Percentiles rank a stretch among this genome's conserved stretches.
Evolutionary conservation across 73 alveolate genomes (phyloP).

Genomic region (Tetrahymena borealis): DNA sequence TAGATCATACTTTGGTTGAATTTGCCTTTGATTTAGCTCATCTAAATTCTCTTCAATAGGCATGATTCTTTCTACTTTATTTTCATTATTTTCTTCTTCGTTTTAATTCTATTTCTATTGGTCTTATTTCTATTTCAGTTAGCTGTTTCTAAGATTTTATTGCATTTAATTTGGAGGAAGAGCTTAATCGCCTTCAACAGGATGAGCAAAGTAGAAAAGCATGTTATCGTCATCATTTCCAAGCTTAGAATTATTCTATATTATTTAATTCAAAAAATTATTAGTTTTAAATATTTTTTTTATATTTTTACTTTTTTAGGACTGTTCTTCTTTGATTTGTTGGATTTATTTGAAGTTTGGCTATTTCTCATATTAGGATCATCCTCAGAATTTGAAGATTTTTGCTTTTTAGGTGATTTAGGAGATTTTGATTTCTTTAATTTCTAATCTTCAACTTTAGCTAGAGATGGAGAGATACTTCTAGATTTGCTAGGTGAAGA

Average conservation of each 20-base stretch:
- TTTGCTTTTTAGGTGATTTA: neutral
- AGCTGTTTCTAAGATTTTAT: neutral
- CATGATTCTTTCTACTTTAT: neutral
- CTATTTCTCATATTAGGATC: neutral
- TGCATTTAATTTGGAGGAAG: neutral
- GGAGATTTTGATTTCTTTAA: neutral
- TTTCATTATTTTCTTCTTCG: neutral
- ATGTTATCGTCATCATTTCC: neutral
- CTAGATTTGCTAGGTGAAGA: neutral
- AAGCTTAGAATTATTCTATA: neutral
- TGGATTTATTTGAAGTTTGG: neutral
- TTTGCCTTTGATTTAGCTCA: neutral
- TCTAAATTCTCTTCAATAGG: neutral
- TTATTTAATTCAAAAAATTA: neutral
- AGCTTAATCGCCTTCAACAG: neutral
- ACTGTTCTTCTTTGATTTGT: neutral
- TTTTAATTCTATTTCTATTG: neutral
- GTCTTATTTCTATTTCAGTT: neutral
- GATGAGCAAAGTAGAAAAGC: neutral
- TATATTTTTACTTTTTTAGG: neutral
- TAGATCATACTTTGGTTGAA: neutral
- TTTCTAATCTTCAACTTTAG: neutral
- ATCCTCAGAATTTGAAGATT: neutral
- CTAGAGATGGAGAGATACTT: neutral
- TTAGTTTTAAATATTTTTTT: neutral